Base-by-base conservation (phyloP, 2,329 filamentous ascomycete genomes). In the Podosphaera fusca region DNA sequence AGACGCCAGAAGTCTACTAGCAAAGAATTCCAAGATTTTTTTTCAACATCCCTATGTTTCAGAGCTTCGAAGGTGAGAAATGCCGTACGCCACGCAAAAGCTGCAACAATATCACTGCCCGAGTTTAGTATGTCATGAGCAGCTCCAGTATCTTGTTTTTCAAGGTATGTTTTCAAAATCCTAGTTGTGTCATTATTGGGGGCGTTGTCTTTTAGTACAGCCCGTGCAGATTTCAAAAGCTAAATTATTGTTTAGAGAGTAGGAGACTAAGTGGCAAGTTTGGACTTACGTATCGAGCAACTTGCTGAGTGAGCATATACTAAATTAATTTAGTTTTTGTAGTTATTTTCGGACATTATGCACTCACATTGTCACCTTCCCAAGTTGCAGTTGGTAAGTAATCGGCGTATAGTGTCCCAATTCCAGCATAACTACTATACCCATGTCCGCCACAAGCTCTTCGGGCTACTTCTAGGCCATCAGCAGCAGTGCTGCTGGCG, bases 291-390 rank as follows among this genome's bases (percentile, higher is more conserved):
- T 87, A 87, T 58, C 83, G 77, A 2, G 82, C 81, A 2, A 87
- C 84, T 70, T 88, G 84, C 68, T 88, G 84, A 8, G 82, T 85
- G 59, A 88, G 73, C 84, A 88, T 87, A 72, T 85, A 87, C 72
- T 52, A 21, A 14, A 52, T 52, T 35, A 34, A 34, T 4, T 52
- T 21, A 21, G 21, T 21, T 30, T 52, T 52, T 34, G 31, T 14
- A 52, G n/a, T 52, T 10, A 21, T 34, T 35, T 9, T 10, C 30
- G 29, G 12, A 33, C 10, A 4, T 34, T 6, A 35, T 14, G 30
- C 3, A 52, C 50, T 21, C 31, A 52, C 50, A 52, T 86, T 86
- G 70, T 87, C 83, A 49, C 83, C 84, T 67, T 87, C 83, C 80
- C 81, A 85, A 10, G 55, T 65, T 87, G 71, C 87, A 0, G 78